Evolutionary conservation across 805 yeast species (phyloP), one percentile per base, ranked within the genome.

Genomic region (Pichia thaimueangensis): DNA sequence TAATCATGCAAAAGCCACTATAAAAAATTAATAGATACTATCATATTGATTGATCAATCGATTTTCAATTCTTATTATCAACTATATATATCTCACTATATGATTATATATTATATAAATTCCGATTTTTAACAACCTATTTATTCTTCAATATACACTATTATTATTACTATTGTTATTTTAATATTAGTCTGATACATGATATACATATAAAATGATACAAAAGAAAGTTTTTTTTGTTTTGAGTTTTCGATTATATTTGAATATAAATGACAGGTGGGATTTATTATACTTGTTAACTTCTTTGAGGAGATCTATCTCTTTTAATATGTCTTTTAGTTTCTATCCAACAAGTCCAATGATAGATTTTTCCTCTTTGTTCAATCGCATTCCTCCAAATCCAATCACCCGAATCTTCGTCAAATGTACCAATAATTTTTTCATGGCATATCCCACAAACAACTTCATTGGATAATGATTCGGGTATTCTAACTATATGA

Each of bases 391-490:
- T 80, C 47, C 67, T 71, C 88, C 89, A 84, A 17, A 84, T 74
- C 94, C 94, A 85, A 51, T 82, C 89, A 44, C 88, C 91, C 2
- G 73, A 62, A 35, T 78, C 82, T 51, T 83, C 91, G 50, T 78
- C 79, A 69, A 81, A 85, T 6, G 71, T 71, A n/a, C 82, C 82
- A 35, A 68, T 64, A 23, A 81, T 67, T 10, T 65, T 68, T 47
- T 86, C 94, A 53, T 75, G 76, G 60, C 94, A 85, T 24, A 84
- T 74, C 1, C 83, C 82, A 61, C 94, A 85, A 16, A 71, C 65
- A 25, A 69, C 65, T 16, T 67, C 67, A 65, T 75, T 82, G 51
- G 76, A 79, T 23, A 78, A 74, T 35, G 76, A 78, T 16, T 77
- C 69, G 0, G 95, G 94, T 12, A 84, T 83, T 6, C 72, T 65